Conservation (phyloP, 345 rosid species). For the Linum usitatissimum region DNA sequence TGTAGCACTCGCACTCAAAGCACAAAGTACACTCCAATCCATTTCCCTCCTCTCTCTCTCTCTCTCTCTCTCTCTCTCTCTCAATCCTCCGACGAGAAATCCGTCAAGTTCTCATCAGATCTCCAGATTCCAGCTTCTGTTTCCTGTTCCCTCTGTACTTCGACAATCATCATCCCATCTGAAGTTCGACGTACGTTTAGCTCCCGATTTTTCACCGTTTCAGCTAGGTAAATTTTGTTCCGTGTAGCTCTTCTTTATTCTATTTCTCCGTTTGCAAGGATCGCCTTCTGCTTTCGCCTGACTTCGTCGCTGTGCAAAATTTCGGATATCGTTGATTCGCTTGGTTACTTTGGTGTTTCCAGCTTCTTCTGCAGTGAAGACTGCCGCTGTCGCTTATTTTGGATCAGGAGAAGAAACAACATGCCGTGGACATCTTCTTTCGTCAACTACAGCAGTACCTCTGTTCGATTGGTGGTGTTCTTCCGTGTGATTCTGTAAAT, state of each 20-base stretch:
- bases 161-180: background rate
- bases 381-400: constrained; percentile 13
- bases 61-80: too few species aligned
- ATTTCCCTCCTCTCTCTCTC: constrained; percentile 10
- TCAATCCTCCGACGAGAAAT: constrained; percentile 21
- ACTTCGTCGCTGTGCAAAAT: background rate
- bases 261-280: too few species aligned
- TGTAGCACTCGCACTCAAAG: background rate
- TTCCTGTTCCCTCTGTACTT: constrained; percentile 1
- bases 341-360: background rate
- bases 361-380: constrained; percentile 27
- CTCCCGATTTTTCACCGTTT: background rate
- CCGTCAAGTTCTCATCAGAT: constrained; percentile 12
- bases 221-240: background rate
- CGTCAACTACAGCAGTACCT: constrained; percentile 51
- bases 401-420: constrained; percentile 29
- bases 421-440: constrained; percentile 71
- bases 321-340: background rate
- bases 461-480: constrained; percentile 56
- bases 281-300: background rate
- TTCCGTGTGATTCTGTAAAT: constrained; percentile 76
- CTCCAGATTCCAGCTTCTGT: constrained; percentile 3
- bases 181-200: background rate
- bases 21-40: constrained; percentile 14
- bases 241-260: too few species aligned